Evolutionary conservation across 73 alveolate genomes (phyloP), one percentile per base, ranked within the genome.

Genomic region (Symbiodinium pilosum): DNA sequence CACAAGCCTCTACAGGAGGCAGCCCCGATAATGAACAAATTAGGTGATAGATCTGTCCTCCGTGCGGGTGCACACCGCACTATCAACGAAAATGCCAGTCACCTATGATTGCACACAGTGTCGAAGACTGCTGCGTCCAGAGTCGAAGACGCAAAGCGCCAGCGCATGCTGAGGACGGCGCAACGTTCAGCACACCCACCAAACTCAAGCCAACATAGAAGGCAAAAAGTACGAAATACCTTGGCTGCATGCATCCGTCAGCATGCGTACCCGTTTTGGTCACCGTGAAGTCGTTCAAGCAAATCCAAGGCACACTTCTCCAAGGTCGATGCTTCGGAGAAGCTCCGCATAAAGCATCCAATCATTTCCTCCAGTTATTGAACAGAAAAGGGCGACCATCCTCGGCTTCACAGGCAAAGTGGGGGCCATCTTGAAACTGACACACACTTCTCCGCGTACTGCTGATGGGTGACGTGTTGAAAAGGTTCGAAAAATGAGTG

Each of bases 21-120:
- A 47, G 59, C 59, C 59, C 59, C 59, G 14, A 6, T 47, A 14
- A 14, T 14, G 14, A 47, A 9, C 59, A 47, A 14, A 47, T 14
- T 14, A 47, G 59, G n/a, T n/a, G n/a, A n/a, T n/a, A n/a, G n/a
- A n/a, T n/a, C 59, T 68, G 73, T 89, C 95, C 75, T 89, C 95
- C 4, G 95, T 89, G 42, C 95, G 95, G 8, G 95, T 89, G 75
- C 95, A 89, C 16, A 89, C 95, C 2, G 95, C 95, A 5, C 87
- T 64, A 38, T 89, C 95, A 34, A 89, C 95, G 42, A 89, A 89
- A 42, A 89, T 89, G 36, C 95, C 95, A 1, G 95, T 59, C 34
- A 64, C 81, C 81, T 64, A 1, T 9, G 34, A 14, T 8, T 3
- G 75, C 75, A 56, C 36, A 56, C n/a, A n/a, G n/a, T n/a, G n/a